Percentiles rank a stretch among this genome's conserved stretches.
phyloP scores from a whole-genome alignment of 2,329 filamentous ascomycete genomes.

The Aspergillus hiratsukae region DNA sequence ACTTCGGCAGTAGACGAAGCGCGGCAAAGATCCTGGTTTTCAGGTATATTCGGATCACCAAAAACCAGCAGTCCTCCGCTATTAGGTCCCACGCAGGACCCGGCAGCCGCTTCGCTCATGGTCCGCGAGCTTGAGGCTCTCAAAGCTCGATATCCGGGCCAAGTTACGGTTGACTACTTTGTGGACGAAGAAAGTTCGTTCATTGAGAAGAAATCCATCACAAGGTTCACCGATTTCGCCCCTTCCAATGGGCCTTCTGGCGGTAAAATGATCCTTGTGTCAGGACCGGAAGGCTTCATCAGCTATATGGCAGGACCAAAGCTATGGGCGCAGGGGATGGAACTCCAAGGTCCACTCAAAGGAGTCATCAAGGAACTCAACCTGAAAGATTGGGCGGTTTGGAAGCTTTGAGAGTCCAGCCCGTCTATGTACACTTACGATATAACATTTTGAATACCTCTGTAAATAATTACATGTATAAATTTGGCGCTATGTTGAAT shows the following conservation, averaged over 20 bases:
- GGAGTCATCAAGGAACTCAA: slow-evolving; percentile 63
- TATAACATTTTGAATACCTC: neutral
- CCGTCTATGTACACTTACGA: neutral
- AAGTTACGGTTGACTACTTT: slow-evolving; percentile 66
- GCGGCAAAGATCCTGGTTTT: slow-evolving; percentile 26
- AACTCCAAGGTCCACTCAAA: slow-evolving; percentile 69
- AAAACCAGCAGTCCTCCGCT: slow-evolving; percentile 4
- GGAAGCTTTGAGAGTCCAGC: slow-evolving; percentile 49
- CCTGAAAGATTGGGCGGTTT: slow-evolving; percentile 53
- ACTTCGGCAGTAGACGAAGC: slow-evolving; percentile 21
- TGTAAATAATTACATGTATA: slow-evolving; percentile 1
- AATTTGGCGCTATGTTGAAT: slow-evolving; percentile 2
- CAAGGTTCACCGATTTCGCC: slow-evolving; percentile 24
- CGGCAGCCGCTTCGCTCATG: slow-evolving; percentile 36
- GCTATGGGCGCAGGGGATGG: slow-evolving; percentile 64
- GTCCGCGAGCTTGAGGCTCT: slow-evolving; percentile 61
- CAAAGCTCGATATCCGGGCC: slow-evolving; percentile 52
- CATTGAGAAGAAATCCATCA: slow-evolving; percentile 55
- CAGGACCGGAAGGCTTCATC: slow-evolving; percentile 88
- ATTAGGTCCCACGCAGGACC: neutral
- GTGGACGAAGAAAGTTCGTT: slow-evolving; percentile 73
- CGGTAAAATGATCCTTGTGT: slow-evolving; percentile 66
- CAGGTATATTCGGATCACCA: slow-evolving; percentile 22
- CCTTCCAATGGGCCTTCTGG: slow-evolving; percentile 23
- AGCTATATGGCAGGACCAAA: slow-evolving; percentile 75